Evolutionary conservation across 805 yeast genomes (phyloP).

Genomic region (Metschnikowia lunata): DNA sequence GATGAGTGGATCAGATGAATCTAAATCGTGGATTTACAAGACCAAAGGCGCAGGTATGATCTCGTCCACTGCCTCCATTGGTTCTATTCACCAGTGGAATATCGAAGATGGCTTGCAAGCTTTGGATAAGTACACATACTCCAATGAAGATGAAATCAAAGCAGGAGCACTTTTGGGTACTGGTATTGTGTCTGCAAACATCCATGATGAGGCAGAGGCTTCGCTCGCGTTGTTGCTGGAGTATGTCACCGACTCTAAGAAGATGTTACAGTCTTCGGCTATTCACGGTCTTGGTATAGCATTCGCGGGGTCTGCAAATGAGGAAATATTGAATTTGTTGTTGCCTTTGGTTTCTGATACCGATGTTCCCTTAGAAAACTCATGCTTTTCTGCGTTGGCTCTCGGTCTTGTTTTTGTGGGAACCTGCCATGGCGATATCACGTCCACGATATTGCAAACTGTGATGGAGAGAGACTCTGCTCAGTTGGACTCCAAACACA

Average conservation of each 20-base stretch:
- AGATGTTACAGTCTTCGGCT: slow-evolving; percentile 69
- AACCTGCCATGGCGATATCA: slow-evolving; percentile 89
- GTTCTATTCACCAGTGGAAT: slow-evolving; percentile 90
- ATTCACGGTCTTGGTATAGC: slow-evolving; percentile 91
- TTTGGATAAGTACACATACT: slow-evolving; percentile 82
- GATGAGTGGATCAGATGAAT: slow-evolving; percentile 55
- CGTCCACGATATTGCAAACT: slow-evolving; percentile 87
- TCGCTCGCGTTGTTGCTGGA: slow-evolving; percentile 84
- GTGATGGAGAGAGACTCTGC: slow-evolving; percentile 76
- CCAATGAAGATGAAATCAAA: slow-evolving; percentile 79
- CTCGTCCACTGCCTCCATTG: slow-evolving; percentile 88
- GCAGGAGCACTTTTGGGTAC: slow-evolving; percentile 97
- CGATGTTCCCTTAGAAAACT: slow-evolving; percentile 67
- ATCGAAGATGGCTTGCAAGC: slow-evolving; percentile 82
- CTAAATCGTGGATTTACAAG: slow-evolving; percentile 80
- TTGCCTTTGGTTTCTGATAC: slow-evolving; percentile 80
- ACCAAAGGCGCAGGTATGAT: slow-evolving; percentile 90
- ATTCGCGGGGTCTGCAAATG: slow-evolving; percentile 89
- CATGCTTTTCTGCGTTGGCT: slow-evolving; percentile 84
- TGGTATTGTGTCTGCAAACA: slow-evolving; percentile 87
- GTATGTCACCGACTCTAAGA: slow-evolving; percentile 62
- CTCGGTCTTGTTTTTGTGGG: slow-evolving; percentile 95
- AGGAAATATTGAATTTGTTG: slow-evolving; percentile 71
- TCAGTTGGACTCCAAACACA: slow-evolving; percentile 82
- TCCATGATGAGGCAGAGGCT: slow-evolving; percentile 93